A percentile compares a stretch with the other conserved stretches of the same genome.
Conservation (phyloP, 2,329 filamentous ascomycete species). For the Colletotrichum aenigma region DNA sequence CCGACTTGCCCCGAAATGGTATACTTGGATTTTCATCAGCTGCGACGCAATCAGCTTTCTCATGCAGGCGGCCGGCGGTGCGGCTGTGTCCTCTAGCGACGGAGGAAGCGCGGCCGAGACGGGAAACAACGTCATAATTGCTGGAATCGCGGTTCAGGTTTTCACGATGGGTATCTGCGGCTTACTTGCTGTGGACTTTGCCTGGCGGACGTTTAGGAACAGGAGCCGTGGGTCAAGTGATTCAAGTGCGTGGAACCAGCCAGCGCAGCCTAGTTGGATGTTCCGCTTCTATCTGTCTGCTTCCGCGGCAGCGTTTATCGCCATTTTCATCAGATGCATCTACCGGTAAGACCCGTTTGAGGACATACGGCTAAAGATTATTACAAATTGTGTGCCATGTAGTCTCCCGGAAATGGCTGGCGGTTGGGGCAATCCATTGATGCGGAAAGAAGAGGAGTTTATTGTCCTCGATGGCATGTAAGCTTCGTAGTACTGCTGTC, state of each 20-base stretch:
- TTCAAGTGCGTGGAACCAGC: neutral
- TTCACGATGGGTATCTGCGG: neutral
- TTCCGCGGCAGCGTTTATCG: neutral
- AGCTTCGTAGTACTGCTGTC: neutral
- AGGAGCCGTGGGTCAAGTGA: neutral
- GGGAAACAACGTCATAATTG: neutral
- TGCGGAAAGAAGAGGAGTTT: neutral
- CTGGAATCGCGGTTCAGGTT: neutral
- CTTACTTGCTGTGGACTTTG: neutral
- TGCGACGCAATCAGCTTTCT: slow-evolving; percentile 61
- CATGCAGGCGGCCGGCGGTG: slow-evolving; percentile 62
- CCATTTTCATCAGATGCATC: neutral
- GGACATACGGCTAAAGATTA: neutral
- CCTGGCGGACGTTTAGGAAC: neutral
- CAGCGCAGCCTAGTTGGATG: neutral
- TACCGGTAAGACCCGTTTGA: neutral
- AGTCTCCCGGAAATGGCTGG: neutral
- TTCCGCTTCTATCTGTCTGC: neutral
- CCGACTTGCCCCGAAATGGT: slow-evolving; percentile 26
- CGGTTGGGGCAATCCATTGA: neutral
- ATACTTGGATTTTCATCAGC: slow-evolving; percentile 62
- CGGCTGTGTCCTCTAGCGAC: slow-evolving; percentile 35
- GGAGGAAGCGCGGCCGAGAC: neutral
- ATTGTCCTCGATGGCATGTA: neutral
- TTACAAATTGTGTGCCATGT: neutral